Evolutionary conservation across 2,329 filamentous ascomycete genomes (phyloP).

Genomic region (Thelonectria olida): DNA sequence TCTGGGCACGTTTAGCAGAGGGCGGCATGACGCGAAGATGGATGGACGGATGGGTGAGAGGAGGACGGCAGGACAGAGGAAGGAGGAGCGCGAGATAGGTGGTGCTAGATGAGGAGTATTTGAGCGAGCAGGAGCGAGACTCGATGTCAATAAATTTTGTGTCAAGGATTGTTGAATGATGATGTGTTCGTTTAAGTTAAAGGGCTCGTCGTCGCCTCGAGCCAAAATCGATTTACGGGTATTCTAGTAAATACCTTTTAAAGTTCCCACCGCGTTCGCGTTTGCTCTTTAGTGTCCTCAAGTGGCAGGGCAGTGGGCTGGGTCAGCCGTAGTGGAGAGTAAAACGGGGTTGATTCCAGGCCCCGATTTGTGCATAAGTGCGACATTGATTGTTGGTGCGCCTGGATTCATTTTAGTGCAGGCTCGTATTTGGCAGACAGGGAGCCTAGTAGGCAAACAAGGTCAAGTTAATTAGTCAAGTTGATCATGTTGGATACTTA

Average conservation of each 20-base stretch:
- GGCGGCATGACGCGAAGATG: conserved; percentile 45
- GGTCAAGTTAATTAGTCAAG: too few relatives aligned
- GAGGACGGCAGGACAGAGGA: conserved; percentile 1
- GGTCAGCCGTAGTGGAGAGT: conserved; percentile 12
- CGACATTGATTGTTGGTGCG: conserved; percentile 6
- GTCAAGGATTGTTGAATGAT: not conserved
- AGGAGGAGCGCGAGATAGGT: not conserved
- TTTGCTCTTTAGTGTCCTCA: conserved; percentile 39
- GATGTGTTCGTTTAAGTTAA: conserved; percentile 17
- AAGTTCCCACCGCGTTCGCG: conserved; percentile 46
- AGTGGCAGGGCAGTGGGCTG: conserved; percentile 37
- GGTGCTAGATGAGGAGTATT: not conserved
- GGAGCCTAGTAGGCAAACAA: too few relatives aligned
- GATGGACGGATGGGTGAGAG: not conserved
- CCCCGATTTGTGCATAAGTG: conserved; percentile 36
- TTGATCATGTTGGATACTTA: too few relatives aligned
- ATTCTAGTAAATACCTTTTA: conserved; percentile 38
- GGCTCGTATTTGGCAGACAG: too few relatives aligned
- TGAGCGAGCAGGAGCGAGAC: not conserved
- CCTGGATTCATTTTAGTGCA: too few relatives aligned
- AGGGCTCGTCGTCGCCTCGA: conserved; percentile 21
- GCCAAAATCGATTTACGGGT: conserved; percentile 1
- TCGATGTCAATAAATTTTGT: not conserved
- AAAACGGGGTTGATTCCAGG: conserved; percentile 16
- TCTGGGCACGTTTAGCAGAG: conserved; percentile 49